Base-by-base conservation (phyloP, 345 rosid genomes). In the Citrus inodora region DNA sequence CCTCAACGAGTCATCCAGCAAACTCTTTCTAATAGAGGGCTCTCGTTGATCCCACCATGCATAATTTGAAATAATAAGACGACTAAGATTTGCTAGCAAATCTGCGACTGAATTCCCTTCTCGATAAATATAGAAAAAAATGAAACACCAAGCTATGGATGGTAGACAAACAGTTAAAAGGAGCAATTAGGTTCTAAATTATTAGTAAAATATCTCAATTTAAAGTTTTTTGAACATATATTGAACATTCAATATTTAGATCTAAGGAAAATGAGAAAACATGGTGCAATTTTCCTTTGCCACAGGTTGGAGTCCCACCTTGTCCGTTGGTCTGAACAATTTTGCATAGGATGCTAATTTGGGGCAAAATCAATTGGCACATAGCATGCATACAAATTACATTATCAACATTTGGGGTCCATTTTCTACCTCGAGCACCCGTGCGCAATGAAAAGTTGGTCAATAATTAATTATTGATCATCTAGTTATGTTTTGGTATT, bases 381-480 rank as follows among this genome's bases (percentile, higher is more conserved):
- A 67, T 42, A 76, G 30, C 63, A 4, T 46, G 51, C 51, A 46
- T 3, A 3, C 51, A 46, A 46, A 46, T 46, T 13, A 68, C 37
- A 75, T 53, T 1, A 73, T 71, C 66, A 76, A 74, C 76, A 73
- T 11, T 60, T 48, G 70, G 48, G 84, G 84, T 62, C 80, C 84
- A 76, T 63, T 80, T 77, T 76, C 75, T 40, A 61, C 80, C 9
- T 76, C 79, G 76, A 30, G n/a, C 70, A 9, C 78, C 78, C 88
- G 87, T 84, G 88, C 71, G 83, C 78, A 81, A 76, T 30, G 5
- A 70, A 78, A 87, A 74, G 77, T 19, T 74, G 81, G 74, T 76
- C 80, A 60, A 67, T 82, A 33, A 70, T 80, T 67, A 13, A 11
- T 46, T 46, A 46, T 46, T 46, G 51, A 62, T 68, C 69, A 4